Conservation (phyloP, 345 rosid species). For the Salix arbutifolia region DNA sequence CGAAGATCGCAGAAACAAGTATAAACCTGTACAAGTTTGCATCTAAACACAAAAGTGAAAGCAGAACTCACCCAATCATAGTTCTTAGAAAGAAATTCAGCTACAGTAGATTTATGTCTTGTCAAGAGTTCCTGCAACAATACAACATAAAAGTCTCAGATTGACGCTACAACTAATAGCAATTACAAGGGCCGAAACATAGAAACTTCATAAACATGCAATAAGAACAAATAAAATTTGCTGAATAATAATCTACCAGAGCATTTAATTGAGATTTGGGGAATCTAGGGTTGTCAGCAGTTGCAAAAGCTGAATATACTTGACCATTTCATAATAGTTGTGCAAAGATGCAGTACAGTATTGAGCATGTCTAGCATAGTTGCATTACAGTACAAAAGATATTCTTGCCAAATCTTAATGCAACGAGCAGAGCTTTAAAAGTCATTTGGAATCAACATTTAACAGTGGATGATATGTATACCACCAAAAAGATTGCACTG, state of each 20-base stretch:
- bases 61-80: constrained; percentile 80
- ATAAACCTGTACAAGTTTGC: not conserved
- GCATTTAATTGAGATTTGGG: not conserved
- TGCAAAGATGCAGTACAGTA: not conserved
- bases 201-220: not conserved
- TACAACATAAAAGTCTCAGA: constrained; percentile 19
- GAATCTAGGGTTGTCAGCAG: not conserved
- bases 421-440: not conserved
- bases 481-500: too few species aligned
- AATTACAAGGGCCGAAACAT: not conserved
- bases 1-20: not conserved
- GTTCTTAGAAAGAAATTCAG: constrained; percentile 85
- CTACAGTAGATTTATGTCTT: constrained; percentile 97
- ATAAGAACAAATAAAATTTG: not conserved
- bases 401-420: not conserved
- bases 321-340: not conserved
- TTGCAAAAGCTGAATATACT: constrained; percentile 1
- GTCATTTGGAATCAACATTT: not conserved
- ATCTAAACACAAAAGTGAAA: not conserved
- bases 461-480: not conserved
- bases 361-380: not conserved
- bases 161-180: not conserved
- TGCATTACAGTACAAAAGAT: not conserved
- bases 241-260: not conserved
- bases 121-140: constrained; percentile 80